Percentiles rank a stretch among this genome's conserved stretches.
Conservation (phyloP, 495 filamentous ascomycete species). For the Penicillium parvum region DNA sequence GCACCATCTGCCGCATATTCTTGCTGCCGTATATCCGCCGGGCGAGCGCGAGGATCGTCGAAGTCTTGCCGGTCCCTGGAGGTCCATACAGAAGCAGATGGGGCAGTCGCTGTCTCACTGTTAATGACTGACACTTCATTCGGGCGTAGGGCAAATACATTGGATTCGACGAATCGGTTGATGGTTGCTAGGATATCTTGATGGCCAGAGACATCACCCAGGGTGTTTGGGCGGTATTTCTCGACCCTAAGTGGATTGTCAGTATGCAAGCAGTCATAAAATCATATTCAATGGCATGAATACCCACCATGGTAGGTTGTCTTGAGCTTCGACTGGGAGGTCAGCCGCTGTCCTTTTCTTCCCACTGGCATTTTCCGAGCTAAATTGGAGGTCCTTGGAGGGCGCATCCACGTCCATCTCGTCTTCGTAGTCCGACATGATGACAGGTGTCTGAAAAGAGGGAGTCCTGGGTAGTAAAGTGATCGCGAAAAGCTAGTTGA, state of each 20-base stretch:
- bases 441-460: constrained; percentile 16
- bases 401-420: constrained; percentile 79
- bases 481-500: constrained; percentile 10
- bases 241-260: constrained; percentile 68
- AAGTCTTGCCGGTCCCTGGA: constrained; percentile 95
- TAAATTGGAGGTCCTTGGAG: constrained; percentile 53
- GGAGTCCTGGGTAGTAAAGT: neutral
- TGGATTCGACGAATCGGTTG: constrained; percentile 91
- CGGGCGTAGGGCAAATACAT: constrained; percentile 45
- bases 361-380: constrained; percentile 53
- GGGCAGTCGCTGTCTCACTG: constrained; percentile 60
- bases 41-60: constrained; percentile 86
- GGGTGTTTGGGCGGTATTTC: constrained; percentile 86
- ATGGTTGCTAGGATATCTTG: constrained; percentile 96
- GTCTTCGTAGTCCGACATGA: constrained; percentile 89
- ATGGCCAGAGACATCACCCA: constrained; percentile 94
- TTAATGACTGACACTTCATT: constrained; percentile 2
- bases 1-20: constrained; percentile 96
- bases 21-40: constrained; percentile 86
- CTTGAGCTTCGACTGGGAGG: constrained; percentile 87
- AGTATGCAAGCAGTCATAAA: neutral
- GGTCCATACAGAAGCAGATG: constrained; percentile 98
- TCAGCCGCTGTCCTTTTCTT: constrained; percentile 93
- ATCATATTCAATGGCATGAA: neutral
- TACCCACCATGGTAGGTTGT: constrained; percentile 86